Evolutionary conservation across 768 basidiomycete species (phyloP), one percentile per base, ranked within the genome.

Genomic region (Phaffia tasmanica): DNA sequence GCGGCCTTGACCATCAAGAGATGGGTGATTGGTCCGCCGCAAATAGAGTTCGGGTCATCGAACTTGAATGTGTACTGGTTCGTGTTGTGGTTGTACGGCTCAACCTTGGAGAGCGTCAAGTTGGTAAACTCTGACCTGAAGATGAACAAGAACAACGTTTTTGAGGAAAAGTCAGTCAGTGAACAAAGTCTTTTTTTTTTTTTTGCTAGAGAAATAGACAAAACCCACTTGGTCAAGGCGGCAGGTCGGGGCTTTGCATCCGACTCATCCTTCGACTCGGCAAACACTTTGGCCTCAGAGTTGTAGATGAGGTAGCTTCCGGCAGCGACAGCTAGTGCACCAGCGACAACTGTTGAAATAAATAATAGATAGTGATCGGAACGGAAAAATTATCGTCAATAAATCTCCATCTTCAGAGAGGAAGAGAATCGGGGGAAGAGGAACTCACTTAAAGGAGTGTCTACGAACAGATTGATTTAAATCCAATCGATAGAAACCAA

Each of bases 21-120:
- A 0, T 87, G 88, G 16, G 90, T 81, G 63, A 91, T 80, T 3
- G 87, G 87, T 16, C 92, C 81, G 48, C 88, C 81, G 8, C 89
- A 85, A 0, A 87, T 85, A 58, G 87, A 82, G 70, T 71, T 57
- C n/a, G 59, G 42, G 55, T 70, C 69, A 21, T 67, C 67, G 67
- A 72, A 72, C 19, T 64, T 63, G 67, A 72, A 71, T 21, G 62
- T 64, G 70, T 72, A 91, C 84, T 82, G 83, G 42, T 88, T 80
- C 18, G 90, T 87, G 61, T 62, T 62, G 82, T 97, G 87, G 82
- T 95, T 98, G 81, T 94, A 95, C 0, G 85, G 85, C 68, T 84
- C 78, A 68, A 89, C 76, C 50, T 65, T 29, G 25, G 62, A 46
- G 15, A 67, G 46, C 0, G 53, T 62, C 54, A 62, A 62, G 35